phyloP scores from a whole-genome alignment of 1,139 yeast species.

The Blastobotrys arbuscula region DNA sequence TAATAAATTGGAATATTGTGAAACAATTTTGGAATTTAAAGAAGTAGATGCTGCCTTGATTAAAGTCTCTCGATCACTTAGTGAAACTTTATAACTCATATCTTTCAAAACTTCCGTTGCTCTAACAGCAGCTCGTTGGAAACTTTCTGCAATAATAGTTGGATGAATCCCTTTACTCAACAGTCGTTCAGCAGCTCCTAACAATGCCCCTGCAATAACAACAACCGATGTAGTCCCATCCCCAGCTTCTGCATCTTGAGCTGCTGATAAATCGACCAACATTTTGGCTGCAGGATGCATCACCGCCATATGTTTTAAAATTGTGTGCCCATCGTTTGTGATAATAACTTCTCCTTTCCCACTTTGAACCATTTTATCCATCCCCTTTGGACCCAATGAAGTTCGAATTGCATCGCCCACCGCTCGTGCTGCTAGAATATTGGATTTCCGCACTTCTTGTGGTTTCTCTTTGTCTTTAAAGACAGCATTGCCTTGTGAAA shows the following conservation, averaged over 20 bases:
- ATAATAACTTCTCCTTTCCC: conserved; percentile 88
- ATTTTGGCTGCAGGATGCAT: conserved; percentile 97
- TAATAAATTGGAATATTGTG: conserved; percentile 77
- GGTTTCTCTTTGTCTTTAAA: conserved; percentile 96
- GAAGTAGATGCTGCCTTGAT: conserved; percentile 94
- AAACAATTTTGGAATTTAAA: conserved; percentile 86
- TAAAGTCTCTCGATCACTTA: conserved; percentile 73
- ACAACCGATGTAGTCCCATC: conserved; percentile 99
- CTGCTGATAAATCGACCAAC: conserved; percentile 96
- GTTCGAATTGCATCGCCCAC: conserved; percentile 98
- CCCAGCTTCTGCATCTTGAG: conserved; percentile 98
- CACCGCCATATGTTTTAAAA: conserved; percentile 88
- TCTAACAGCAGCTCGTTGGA: conserved; percentile 86
- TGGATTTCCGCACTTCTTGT: conserved; percentile 89
- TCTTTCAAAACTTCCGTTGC: conserved; percentile 79
- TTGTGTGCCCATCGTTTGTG: conserved; percentile 97
- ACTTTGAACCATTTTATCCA: conserved; percentile 97
- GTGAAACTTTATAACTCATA: conserved; percentile 73
- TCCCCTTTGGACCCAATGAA: conserved; percentile 96
- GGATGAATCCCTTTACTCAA: conserved; percentile 93
- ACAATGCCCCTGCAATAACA: conserved; percentile 84
- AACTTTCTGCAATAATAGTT: conserved; percentile 87
- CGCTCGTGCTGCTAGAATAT: conserved; percentile 93
- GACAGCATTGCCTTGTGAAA: conserved; percentile 65
- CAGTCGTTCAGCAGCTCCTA: conserved; percentile 91